Percentiles rank a stretch among this genome's conserved stretches.
Conservation (phyloP, 2,329 filamentous ascomycete species). For the Aspergillus candidus region DNA sequence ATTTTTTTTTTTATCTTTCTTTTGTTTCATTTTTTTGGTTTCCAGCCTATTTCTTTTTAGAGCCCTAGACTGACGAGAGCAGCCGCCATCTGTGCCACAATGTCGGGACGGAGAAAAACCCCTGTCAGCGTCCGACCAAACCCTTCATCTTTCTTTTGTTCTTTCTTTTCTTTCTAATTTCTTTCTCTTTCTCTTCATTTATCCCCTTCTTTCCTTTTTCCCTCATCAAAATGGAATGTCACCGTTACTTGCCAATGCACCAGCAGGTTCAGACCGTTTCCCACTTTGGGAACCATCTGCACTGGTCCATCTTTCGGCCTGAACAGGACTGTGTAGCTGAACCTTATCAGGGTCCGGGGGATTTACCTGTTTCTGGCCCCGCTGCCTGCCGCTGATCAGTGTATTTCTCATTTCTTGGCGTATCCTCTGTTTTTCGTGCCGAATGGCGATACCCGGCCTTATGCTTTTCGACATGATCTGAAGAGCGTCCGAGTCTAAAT, state of each 20-base stretch:
- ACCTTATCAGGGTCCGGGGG: conserved; percentile 9
- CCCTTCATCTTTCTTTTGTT: neutral
- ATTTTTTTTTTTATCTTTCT: too few relatives aligned
- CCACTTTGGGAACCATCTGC: conserved; percentile 3
- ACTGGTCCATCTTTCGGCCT: neutral
- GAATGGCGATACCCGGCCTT: neutral
- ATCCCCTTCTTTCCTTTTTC: neutral
- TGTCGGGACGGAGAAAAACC: neutral
- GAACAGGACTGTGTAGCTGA: conserved; percentile 2
- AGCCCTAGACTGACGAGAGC: too few relatives aligned
- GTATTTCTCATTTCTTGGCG: conserved; percentile 7
- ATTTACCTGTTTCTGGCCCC: conserved; percentile 7
- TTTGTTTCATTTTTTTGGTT: too few relatives aligned
- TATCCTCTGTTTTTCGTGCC: neutral
- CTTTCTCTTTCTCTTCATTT: neutral
- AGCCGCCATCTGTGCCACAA: neutral
- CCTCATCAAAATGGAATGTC: neutral
- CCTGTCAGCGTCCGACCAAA: neutral
- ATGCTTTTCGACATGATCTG: neutral
- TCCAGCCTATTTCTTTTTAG: too few relatives aligned
- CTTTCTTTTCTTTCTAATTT: neutral
- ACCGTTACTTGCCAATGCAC: neutral
- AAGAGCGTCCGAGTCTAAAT: conserved; percentile 1
- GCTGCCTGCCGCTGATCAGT: conserved; percentile 9
- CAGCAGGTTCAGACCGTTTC: neutral